Base-by-base conservation (phyloP, 2,329 filamentous ascomycete genomes). In the Talaromyces rugulosus region DNA sequence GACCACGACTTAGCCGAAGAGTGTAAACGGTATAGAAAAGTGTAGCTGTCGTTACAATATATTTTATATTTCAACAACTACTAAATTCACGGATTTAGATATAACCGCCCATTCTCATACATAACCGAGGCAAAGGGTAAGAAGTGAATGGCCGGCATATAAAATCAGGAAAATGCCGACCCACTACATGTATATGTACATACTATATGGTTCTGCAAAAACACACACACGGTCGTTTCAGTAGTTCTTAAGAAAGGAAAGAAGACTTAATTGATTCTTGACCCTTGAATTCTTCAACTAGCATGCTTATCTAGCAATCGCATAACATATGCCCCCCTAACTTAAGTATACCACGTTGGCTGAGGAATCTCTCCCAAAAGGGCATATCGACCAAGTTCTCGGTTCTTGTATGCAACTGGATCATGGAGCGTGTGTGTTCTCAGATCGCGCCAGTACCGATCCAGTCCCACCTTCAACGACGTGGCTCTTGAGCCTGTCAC, bases 381-480 rank as follows among this genome's bases (percentile, higher is more conserved):
- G 44, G 82, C 77, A 68, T 80, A 89, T 27, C 83, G 74, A 0
- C 86, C 86, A 58, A 88, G 67, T 72, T 89, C 86, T 3, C 83
- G 73, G 61, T 87, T 86, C 79, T 89, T 89, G 67, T 88, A 89
- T 28, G 86, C 83, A 31, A 89, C 85, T 0, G 86, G 87, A 71
- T 89, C 87, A 73, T 89, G 87, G 67, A 89, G 71, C 0, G 82
- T 84, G 72, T 89, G 87, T 4, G 86, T 88, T 5, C 87, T 73
- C n/a, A 89, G 75, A 68, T 89, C 86, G 53, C 87, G 78, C 85
- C 85, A 89, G 72, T 86, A 89, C 1, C 86, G 76, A 74, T 89
- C 87, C 62, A 89, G 72, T 0, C 85, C 85, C 0, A 86, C 81
- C 66, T 82, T 87, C 59, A 76, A 75, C 0, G 81, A 80, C 0